Percentiles rank a stretch among this genome's conserved stretches.
These are phyloP conservation scores for Pugionium cornutum DNA, from an alignment of 345 rosid species.

Conservation along the genomic window DNA sequence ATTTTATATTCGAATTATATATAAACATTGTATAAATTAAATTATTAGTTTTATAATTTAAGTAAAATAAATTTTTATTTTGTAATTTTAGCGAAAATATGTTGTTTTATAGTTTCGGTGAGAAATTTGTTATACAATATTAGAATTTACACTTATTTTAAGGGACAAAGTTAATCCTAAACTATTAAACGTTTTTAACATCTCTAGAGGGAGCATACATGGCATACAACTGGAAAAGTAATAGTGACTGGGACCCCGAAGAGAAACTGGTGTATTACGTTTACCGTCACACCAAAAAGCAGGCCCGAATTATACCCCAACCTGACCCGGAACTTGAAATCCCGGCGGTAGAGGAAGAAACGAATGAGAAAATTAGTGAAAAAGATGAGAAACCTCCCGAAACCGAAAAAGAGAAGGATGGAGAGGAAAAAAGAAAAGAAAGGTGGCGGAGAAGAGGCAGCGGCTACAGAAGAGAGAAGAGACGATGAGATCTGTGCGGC, in stretches of 20 bases:
- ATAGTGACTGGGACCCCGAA: conserved; percentile 80
- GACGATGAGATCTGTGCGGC: conserved; percentile 14
- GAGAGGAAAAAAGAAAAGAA: conserved; percentile 14
- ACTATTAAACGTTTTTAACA: too few species aligned
- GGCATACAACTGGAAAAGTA: conserved; percentile 64
- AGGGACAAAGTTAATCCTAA: too few species aligned
- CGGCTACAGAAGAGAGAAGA: conserved; percentile 28
- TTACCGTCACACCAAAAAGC: conserved; percentile 76
- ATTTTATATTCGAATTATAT: too few species aligned
- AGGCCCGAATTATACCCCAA: conserved; percentile 75
- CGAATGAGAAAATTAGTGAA: conserved; percentile 50
- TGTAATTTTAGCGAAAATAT: too few species aligned
- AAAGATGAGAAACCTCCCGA: conserved; percentile 42
- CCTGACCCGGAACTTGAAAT: conserved; percentile 59
- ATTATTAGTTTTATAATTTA: too few species aligned
- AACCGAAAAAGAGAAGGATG: conserved; percentile 36
- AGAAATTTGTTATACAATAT: too few species aligned
- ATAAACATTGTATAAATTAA: too few species aligned
- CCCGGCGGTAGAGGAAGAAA: conserved; percentile 44
- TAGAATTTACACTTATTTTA: too few species aligned
- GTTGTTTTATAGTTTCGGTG: too few species aligned
- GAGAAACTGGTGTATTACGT: conserved; percentile 80
- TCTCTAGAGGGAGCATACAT: too few species aligned
- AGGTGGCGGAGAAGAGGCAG: conserved; percentile 23
- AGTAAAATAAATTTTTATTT: too few species aligned